Evolutionary conservation across 495 filamentous ascomycete genomes (phyloP).

Genomic region (Beverwykella pulmonaria): DNA sequence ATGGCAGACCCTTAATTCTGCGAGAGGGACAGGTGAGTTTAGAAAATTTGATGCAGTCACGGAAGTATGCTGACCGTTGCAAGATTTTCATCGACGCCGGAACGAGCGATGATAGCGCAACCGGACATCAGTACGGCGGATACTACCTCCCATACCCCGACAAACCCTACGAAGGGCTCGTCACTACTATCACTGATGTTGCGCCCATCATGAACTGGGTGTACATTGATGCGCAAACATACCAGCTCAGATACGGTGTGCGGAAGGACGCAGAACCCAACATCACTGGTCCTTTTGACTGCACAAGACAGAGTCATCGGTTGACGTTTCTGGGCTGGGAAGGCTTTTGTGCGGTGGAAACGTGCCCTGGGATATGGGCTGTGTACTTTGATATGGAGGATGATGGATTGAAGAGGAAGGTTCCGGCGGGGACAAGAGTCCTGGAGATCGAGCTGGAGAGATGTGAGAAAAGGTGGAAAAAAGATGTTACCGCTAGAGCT

Average conservation of each 20-base stretch:
- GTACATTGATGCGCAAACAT: slow-evolving; percentile 3
- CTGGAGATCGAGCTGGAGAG: slow-evolving; percentile 17
- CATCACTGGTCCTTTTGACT: slow-evolving; percentile 15
- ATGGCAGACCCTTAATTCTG: slow-evolving; percentile 10
- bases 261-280: slow-evolving; percentile 10
- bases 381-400: slow-evolving; percentile 18
- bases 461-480: slow-evolving; percentile 14
- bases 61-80: no score
- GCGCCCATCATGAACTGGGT: slow-evolving; percentile 19
- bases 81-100: background rate
- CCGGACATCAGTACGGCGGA: background rate
- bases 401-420: slow-evolving; percentile 7
- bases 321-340: slow-evolving; percentile 11
- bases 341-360: slow-evolving; percentile 13
- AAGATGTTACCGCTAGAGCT: background rate
- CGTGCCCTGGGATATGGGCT: background rate
- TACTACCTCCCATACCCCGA: slow-evolving; percentile 19
- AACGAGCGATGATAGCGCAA: background rate
- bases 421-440: background rate
- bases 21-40: slow-evolving; percentile 4
- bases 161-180: slow-evolving; percentile 8
- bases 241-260: slow-evolving; percentile 7
- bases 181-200: background rate
- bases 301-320: slow-evolving; percentile 3
- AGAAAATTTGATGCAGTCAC: no score